Conservation (phyloP, 2,329 filamentous ascomycete species). For the Stagonosporopsis tanaceti region DNA sequence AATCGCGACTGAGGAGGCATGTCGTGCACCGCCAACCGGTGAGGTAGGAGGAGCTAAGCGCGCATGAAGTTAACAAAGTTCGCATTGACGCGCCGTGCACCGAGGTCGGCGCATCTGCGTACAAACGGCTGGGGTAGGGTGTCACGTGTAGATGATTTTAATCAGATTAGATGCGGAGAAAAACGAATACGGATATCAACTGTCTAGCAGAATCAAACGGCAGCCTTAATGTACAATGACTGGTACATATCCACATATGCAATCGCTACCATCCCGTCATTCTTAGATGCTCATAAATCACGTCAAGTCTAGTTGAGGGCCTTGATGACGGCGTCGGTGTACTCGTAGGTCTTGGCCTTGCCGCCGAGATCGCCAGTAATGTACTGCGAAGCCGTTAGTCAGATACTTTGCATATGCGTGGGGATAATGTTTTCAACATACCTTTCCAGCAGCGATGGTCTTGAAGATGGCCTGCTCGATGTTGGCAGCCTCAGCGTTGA, state of each 20-base stretch:
- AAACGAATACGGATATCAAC: conserved; percentile 21
- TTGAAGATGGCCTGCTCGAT: conserved; percentile 97
- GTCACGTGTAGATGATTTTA: conserved; percentile 18
- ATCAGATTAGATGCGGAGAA: conserved; percentile 30
- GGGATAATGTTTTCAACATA: conserved; percentile 44
- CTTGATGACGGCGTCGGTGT: conserved; percentile 88
- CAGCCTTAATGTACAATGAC: conserved; percentile 48
- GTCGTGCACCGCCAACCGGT: neutral
- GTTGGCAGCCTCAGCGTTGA: conserved; percentile 80
- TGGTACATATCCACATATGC: conserved; percentile 50
- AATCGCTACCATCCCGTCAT: conserved; percentile 41
- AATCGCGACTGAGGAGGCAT: conserved; percentile 1
- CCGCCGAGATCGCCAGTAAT: conserved; percentile 96
- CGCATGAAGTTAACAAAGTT: conserved; percentile 6
- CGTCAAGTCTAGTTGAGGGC: conserved; percentile 55
- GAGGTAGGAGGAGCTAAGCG: neutral
- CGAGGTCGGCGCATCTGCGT: conserved; percentile 7
- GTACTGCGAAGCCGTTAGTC: conserved; percentile 54
- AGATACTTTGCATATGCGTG: neutral
- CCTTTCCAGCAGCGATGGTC: conserved; percentile 94
- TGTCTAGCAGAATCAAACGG: conserved; percentile 37
- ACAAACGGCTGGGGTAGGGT: neutral
- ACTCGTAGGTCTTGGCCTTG: conserved; percentile 95
- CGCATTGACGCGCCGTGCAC: conserved; percentile 18
- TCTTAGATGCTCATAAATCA: conserved; percentile 36